Percentiles rank a stretch among this genome's conserved stretches.
These are phyloP conservation scores for Boletus insuetus DNA, from an alignment of 768 basidiomycete species.

Conservation along the genomic window DNA sequence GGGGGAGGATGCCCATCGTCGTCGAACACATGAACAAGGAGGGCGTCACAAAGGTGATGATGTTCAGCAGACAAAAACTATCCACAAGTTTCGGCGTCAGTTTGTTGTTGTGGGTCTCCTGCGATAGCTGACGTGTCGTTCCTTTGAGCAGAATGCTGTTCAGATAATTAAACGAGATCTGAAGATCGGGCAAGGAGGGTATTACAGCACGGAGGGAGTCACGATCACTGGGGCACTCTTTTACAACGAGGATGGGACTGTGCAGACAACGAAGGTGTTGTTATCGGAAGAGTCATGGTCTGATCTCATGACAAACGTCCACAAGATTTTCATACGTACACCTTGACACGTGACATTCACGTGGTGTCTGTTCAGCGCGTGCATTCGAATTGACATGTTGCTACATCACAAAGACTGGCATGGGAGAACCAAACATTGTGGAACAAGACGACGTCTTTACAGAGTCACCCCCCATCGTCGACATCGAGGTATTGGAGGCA, in stretches of 20 bases:
- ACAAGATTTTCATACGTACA: slow-evolving; percentile 1
- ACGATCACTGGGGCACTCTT: slow-evolving; percentile 7
- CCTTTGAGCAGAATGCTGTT: not conserved
- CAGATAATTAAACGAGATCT: not conserved
- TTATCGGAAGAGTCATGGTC: slow-evolving; percentile 5
- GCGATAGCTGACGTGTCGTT: not conserved
- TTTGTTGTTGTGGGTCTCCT: not conserved
- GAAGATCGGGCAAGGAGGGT: not conserved
- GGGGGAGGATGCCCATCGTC: not conserved
- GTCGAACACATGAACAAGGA: slow-evolving; percentile 3
- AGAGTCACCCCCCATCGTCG: slow-evolving; percentile 52
- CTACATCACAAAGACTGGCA: slow-evolving; percentile 4
- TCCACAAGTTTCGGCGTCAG: not conserved
- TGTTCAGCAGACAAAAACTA: slow-evolving; percentile 10
- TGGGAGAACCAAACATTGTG: slow-evolving; percentile 18
- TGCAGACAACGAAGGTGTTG: not conserved
- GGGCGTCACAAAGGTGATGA: slow-evolving; percentile 2
- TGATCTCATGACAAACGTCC: slow-evolving; percentile 7
- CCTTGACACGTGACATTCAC: slow-evolving; percentile 15
- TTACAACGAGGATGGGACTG: slow-evolving; percentile 1
- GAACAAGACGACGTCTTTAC: slow-evolving; percentile 48
- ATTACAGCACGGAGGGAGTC: not conserved
- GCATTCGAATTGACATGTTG: not conserved
- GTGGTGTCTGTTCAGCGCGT: slow-evolving; percentile 22
- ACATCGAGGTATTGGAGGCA: slow-evolving; percentile 78